phyloP scores from a whole-genome alignment of 177 flowering plant genomes.

The Tripterygium wilfordii region DNA sequence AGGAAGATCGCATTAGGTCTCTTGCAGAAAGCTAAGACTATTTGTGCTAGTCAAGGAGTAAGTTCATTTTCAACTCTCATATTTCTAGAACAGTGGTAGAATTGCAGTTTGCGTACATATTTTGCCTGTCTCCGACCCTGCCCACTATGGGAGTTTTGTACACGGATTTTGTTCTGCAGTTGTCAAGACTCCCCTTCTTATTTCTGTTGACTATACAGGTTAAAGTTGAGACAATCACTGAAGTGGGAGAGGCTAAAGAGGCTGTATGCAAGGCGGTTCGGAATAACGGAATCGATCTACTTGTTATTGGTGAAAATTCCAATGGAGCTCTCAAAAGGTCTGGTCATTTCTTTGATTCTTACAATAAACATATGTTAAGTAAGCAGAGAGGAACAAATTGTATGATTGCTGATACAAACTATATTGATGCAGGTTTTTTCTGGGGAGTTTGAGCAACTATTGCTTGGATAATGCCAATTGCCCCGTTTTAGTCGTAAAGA shows the following conservation, averaged over 20 bases:
- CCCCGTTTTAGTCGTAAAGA: conserved; percentile 59
- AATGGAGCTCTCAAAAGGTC: conserved; percentile 9
- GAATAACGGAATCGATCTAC: conserved; percentile 22
- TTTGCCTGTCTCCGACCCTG: too few species aligned
- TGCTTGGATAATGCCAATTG: conserved; percentile 56
- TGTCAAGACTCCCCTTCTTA: background rate
- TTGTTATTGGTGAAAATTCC: conserved; percentile 2
- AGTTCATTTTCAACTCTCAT: background rate
- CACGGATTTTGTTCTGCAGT: too few species aligned
- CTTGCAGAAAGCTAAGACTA: conserved; percentile 49
- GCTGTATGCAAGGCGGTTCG: conserved; percentile 48
- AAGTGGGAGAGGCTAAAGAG: conserved; percentile 52
- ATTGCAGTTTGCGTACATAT: background rate
- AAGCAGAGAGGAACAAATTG: background rate
- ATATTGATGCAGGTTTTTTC: conserved; percentile 41
- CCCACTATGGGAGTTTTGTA: too few species aligned
- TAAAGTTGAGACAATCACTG: conserved; percentile 34
- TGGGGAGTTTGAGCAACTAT: conserved; percentile 65
- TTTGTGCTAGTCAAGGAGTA: conserved; percentile 54
- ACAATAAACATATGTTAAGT: background rate
- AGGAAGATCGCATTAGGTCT: conserved; percentile 34
- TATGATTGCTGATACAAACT: background rate
- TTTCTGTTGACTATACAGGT: background rate
- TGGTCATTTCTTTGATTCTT: background rate
- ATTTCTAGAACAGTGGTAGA: background rate